These are phyloP conservation scores for Ceratobasidium sp. DNA, from an alignment of 1,284 basidiomycete species.

Conservation along the genomic window DNA sequence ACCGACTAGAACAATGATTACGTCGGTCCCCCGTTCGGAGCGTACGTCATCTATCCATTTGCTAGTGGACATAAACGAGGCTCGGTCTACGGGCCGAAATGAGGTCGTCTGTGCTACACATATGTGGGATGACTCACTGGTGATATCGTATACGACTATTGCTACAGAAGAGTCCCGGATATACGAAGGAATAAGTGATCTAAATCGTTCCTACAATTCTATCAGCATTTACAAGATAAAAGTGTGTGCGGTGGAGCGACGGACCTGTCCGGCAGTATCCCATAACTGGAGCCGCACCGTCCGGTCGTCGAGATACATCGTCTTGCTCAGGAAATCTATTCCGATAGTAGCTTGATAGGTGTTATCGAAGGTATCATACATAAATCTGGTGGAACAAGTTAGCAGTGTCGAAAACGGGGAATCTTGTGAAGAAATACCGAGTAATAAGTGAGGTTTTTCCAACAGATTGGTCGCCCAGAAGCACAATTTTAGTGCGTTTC, in stretches of 20 bases:
- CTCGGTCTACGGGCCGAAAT: slow-evolving; percentile 72
- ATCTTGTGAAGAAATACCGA: slow-evolving; percentile 61
- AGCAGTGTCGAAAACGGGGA: slow-evolving; percentile 30
- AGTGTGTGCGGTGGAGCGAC: slow-evolving; percentile 51
- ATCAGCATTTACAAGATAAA: slow-evolving; percentile 2
- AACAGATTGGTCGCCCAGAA: slow-evolving; percentile 92
- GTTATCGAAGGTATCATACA: slow-evolving; percentile 99
- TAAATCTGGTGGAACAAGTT: slow-evolving; percentile 71
- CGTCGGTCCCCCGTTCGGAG: slow-evolving; percentile 96
- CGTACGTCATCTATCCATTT: slow-evolving; percentile 99
- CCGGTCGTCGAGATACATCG: slow-evolving; percentile 99
- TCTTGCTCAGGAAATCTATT: slow-evolving; percentile 99
- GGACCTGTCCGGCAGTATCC: slow-evolving; percentile 97
- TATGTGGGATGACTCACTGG: slow-evolving; percentile 70
- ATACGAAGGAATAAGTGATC: slow-evolving; percentile 98
- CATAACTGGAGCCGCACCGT: slow-evolving; percentile 97
- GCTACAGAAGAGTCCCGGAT: slow-evolving; percentile 56
- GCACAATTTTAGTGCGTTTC: slow-evolving; percentile 95
- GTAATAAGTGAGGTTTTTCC: slow-evolving; percentile 99
- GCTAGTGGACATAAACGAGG: slow-evolving; percentile 95
- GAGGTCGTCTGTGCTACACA: no score
- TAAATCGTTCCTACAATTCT: slow-evolving; percentile 85
- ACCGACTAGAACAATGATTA: slow-evolving; percentile 98
- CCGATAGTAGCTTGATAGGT: slow-evolving; percentile 99
- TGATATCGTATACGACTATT: slow-evolving; percentile 70